Evolutionary conservation across 768 basidiomycete species (phyloP).

Genomic region (Sarcodon aspratus): DNA sequence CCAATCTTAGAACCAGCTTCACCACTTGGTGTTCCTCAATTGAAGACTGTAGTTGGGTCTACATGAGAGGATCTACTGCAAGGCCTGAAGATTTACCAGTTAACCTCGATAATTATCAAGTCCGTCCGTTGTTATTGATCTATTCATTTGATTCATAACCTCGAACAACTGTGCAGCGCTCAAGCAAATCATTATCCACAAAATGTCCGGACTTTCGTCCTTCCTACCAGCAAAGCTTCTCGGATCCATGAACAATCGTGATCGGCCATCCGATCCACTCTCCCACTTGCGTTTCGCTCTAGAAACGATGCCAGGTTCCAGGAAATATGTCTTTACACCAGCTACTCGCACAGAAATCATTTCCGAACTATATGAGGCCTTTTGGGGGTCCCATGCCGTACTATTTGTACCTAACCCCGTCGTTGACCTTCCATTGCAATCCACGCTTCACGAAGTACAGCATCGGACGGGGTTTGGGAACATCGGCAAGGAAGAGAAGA

Average conservation of each 20-base stretch:
- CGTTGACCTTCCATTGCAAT: slow-evolving; percentile 48
- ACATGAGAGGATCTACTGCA: too few species aligned
- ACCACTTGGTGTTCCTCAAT: too few species aligned
- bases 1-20: too few species aligned
- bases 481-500: slow-evolving; percentile 46
- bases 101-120: too few species aligned
- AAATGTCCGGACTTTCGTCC: slow-evolving; percentile 32
- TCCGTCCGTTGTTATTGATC: background rate
- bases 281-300: slow-evolving; percentile 65
- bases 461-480: slow-evolving; percentile 41
- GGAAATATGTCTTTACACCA: slow-evolving; percentile 68
- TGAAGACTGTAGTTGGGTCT: too few species aligned
- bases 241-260: slow-evolving; percentile 41
- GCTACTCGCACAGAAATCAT: slow-evolving; percentile 71
- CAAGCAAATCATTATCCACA: background rate
- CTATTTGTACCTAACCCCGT: slow-evolving; percentile 62
- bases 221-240: slow-evolving; percentile 40
- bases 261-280: slow-evolving; percentile 48
- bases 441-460: slow-evolving; percentile 64
- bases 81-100: too few species aligned
- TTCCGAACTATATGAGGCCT: slow-evolving; percentile 69
- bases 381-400: slow-evolving; percentile 69
- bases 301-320: slow-evolving; percentile 71
- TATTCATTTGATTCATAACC: background rate
- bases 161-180: slow-evolving; percentile 2